phyloP scores from a whole-genome alignment of 1,139 yeast genomes.

The Sugiyamaella paludigena region DNA sequence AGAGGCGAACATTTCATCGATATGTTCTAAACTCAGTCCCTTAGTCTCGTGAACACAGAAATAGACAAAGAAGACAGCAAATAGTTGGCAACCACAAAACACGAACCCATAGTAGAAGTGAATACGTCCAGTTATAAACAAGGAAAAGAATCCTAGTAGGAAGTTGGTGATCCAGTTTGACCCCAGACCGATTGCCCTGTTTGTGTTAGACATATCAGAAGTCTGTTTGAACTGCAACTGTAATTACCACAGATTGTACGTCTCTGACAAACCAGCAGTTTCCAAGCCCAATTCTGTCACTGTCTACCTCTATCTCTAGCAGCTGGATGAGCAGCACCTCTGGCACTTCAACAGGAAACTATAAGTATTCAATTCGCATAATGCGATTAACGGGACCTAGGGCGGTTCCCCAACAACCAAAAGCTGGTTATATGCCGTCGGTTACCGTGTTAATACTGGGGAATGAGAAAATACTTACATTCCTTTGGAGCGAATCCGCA shows the following conservation, averaged over 20 bases:
- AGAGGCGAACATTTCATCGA: slow-evolving; percentile 16
- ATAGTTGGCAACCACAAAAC: slow-evolving; percentile 63
- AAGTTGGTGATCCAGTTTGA: slow-evolving; percentile 81
- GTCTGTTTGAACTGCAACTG: too few relatives aligned
- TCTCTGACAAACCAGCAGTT: too few relatives aligned
- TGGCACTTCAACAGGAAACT: too few relatives aligned
- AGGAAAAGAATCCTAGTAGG: slow-evolving; percentile 49
- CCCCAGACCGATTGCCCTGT: slow-evolving; percentile 42
- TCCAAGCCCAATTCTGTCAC: too few relatives aligned
- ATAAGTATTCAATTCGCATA: too few relatives aligned
- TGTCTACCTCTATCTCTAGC: too few relatives aligned
- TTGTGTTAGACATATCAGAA: slow-evolving; percentile 54
- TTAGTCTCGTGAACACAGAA: slow-evolving; percentile 69
- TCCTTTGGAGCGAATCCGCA: slow-evolving; percentile 75
- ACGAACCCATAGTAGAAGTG: slow-evolving; percentile 68
- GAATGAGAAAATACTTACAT: slow-evolving; percentile 37
- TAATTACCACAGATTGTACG: too few relatives aligned
- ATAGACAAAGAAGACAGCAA: slow-evolving; percentile 59
- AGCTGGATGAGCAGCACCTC: too few relatives aligned
- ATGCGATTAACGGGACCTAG: too few relatives aligned
- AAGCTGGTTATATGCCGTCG: too few relatives aligned
- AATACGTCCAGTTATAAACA: slow-evolving; percentile 48
- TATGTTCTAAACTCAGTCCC: slow-evolving; percentile 74
- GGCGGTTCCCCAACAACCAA: too few relatives aligned
- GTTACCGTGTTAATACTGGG: too few relatives aligned